Percentiles rank a stretch among this genome's conserved stretches.
These are phyloP conservation scores for Saccharomycopsis vini DNA, from an alignment of 805 yeast species.

Conservation along the genomic window DNA sequence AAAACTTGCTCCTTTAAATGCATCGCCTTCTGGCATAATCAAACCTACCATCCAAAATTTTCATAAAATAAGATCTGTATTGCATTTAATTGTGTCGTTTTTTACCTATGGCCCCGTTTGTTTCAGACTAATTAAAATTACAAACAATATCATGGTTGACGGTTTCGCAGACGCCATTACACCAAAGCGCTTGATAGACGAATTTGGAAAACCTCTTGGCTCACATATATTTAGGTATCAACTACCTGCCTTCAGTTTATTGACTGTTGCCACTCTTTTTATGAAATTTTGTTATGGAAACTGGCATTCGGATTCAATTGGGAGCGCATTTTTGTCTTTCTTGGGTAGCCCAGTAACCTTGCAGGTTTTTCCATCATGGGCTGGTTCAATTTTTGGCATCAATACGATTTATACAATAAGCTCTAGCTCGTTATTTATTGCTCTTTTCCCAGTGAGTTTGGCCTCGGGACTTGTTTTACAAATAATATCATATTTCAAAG, in stretches of 20 bases:
- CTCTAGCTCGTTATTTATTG: neutral
- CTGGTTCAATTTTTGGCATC: no score
- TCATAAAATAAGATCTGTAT: no score
- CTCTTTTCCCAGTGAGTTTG: neutral
- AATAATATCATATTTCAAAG: neutral
- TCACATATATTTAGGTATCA: neutral
- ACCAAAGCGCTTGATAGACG: neutral
- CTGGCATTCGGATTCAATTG: neutral
- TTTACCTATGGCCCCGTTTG: constrained; percentile 4
- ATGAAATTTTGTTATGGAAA: neutral
- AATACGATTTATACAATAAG: no score
- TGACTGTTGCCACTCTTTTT: neutral
- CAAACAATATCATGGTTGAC: neutral
- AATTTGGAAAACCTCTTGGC: neutral
- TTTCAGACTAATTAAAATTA: neutral
- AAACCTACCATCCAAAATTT: no score
- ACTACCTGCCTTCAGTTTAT: neutral
- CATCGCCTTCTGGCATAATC: no score
- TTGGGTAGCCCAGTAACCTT: no score
- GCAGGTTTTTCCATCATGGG: no score
- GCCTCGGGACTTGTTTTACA: neutral
- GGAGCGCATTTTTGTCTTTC: neutral
- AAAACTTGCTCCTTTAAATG: no score
- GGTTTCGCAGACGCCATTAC: constrained; percentile 3
- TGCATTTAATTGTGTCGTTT: constrained; percentile 1